Conservation (phyloP, 2,329 filamentous ascomycete genomes). For the Pyrenophora graminea region DNA sequence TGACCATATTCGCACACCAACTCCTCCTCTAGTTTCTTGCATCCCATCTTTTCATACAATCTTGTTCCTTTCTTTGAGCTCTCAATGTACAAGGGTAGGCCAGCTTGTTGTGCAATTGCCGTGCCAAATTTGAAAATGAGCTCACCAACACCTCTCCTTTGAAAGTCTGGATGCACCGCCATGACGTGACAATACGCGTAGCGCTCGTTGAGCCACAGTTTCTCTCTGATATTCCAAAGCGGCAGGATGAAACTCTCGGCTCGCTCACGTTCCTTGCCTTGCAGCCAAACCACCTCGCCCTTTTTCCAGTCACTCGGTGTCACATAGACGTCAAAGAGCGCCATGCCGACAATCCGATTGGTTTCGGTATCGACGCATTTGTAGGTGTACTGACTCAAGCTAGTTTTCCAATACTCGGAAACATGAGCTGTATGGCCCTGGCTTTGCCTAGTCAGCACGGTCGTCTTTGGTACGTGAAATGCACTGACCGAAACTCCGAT, state of each 20-base stretch:
- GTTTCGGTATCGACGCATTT: slow-evolving; percentile 54
- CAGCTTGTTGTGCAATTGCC: slow-evolving; percentile 38
- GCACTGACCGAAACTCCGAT: slow-evolving; percentile 30
- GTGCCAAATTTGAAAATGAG: slow-evolving; percentile 50
- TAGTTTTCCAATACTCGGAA: slow-evolving; percentile 47
- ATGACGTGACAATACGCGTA: slow-evolving; percentile 48
- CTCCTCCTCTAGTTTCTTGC: slow-evolving; percentile 47
- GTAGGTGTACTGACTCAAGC: slow-evolving; percentile 52
- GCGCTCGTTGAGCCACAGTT: slow-evolving; percentile 26
- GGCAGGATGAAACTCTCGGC: slow-evolving; percentile 52
- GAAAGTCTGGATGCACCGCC: slow-evolving; percentile 50
- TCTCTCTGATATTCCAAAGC: slow-evolving; percentile 36
- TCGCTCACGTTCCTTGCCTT: slow-evolving; percentile 50
- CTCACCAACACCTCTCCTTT: slow-evolving; percentile 51
- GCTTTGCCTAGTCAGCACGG: slow-evolving; percentile 26
- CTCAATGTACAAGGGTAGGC: slow-evolving; percentile 55
- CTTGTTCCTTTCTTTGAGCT: slow-evolving; percentile 49
- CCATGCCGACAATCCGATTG: slow-evolving; percentile 54
- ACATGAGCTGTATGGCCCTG: slow-evolving; percentile 51
- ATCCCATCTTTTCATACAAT: slow-evolving; percentile 56
- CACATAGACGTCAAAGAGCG: slow-evolving; percentile 52
- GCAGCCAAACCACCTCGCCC: slow-evolving; percentile 53
- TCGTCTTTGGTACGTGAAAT: background rate
- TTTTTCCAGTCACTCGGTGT: slow-evolving; percentile 51
- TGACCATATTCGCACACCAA: slow-evolving; percentile 21